Base-by-base conservation (phyloP, 2,329 filamentous ascomycete genomes). In the Colletotrichum magnum region DNA sequence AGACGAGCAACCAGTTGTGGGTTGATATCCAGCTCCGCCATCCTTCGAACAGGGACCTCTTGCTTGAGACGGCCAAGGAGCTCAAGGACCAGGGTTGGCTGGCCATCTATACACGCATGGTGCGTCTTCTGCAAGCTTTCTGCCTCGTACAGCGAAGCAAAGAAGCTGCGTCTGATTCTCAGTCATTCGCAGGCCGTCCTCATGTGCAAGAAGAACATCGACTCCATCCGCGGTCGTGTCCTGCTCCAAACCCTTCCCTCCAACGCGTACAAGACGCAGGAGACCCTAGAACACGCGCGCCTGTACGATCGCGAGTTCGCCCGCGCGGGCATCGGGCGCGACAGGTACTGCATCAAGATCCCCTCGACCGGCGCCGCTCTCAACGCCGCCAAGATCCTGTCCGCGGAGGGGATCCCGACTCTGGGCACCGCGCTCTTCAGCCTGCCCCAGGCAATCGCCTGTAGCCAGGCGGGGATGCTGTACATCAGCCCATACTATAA, bases 401-500 rank as follows among this genome's bases (percentile, higher is more conserved):
- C 77, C 4, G 70, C 73, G 1, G 83, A 85, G 68, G 83, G 84
- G 4, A 85, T 86, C 54, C 77, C 79, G 2, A 87, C 84, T 0
- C 77, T 86, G 1, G 84, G 82, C 0, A 87, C 85, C 0, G 79
- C 84, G 0, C 72, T 86, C 1, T 85, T 87, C 69, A 79, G 81
- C 53, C 77, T 87, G 1, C 74, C 80, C 0, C 85, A 87, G 73
- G 85, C 84, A 5, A 83, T 87, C 65, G 84, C 85, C 2, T 82
- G 80, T 47, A 85, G 83, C 56, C 84, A 87, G 71, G 84, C 84
- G 0, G 78, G 80, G 1, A 83, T 82, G 73, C 75, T 84, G 4
- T 86, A 82, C 64, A 84, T 86, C 73, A 85, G 83, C 71, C 84
- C 84, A 4, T 86, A 87, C 64, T 85, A 81, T 60, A 86, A 86